Evolutionary conservation across 2,329 filamentous ascomycete genomes (phyloP).

Genomic region (Penicillium sp.): DNA sequence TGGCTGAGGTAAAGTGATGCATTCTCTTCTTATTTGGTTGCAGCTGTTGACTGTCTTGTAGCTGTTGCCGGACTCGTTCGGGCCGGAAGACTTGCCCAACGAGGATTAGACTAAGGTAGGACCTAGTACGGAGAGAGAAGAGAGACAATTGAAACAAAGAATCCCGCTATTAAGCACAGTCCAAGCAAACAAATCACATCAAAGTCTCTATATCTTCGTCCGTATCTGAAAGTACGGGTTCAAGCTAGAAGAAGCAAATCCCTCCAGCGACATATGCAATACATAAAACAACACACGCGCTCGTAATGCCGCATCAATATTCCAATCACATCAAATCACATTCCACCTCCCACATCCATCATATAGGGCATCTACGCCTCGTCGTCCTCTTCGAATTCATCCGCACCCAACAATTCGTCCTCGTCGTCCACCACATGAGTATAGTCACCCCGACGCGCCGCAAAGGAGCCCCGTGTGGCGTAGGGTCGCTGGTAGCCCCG

Average conservation of each 20-base stretch:
- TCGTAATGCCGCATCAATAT: constrained; percentile 22
- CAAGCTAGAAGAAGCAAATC: not conserved
- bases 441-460: constrained; percentile 81
- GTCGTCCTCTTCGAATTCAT: constrained; percentile 86
- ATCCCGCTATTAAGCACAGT: not conserved
- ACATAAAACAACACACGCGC: constrained; percentile 6
- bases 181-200: not conserved
- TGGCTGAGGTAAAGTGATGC: constrained; percentile 36
- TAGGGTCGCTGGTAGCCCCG: constrained; percentile 62
- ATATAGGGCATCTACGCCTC: constrained; percentile 26
- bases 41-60: constrained; percentile 28
- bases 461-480: constrained; percentile 84
- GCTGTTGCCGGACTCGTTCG: constrained; percentile 65
- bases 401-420: constrained; percentile 77
- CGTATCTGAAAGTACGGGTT: not conserved
- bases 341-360: not conserved
- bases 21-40: not conserved
- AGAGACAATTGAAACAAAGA: not conserved
- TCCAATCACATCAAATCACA: constrained; percentile 4
- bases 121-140: constrained; percentile 2
- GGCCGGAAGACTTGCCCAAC: constrained; percentile 53
- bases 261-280: constrained; percentile 7
- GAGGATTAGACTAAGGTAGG: not conserved
- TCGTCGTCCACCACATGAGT: constrained; percentile 86
- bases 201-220: constrained; percentile 1